Evolutionary conservation across 1,284 basidiomycete species (phyloP), one percentile per base, ranked within the genome.

Genomic region (Xanthoconium separans): DNA sequence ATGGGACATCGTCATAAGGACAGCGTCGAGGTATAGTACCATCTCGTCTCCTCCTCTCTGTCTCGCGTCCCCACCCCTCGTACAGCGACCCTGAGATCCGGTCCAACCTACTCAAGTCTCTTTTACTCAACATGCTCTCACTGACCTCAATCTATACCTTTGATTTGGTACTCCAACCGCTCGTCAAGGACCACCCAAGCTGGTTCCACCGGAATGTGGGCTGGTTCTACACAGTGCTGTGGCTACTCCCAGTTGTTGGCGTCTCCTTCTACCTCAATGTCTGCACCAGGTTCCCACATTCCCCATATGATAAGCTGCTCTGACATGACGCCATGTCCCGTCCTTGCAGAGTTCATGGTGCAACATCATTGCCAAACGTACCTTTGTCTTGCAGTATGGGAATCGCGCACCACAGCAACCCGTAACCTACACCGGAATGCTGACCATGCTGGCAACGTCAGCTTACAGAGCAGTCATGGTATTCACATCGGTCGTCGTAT

Each of bases 381-480:
- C 82, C 8, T 91, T 84, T 65, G 70, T 77, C 6, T 73, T 91
- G 10, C 83, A 83, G 58, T 81, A 89, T 59, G 89, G 88, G 15
- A 76, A 76, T 31, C 80, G 79, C 50, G 75, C 80, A 15, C 72
- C 70, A 39, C 75, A 73, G 47, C 80, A 74, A 58, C 71, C 80
- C 16, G 69, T 76, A 34, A 83, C 84, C 1, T 91, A 91, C 65
- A 81, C 77, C 8, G 87, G 87, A 12, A 77, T 91, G 70, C 74
- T 92, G 52, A 87, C 80, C 30, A 79, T 83, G 47, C 77, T 91
- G 43, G 87, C 89, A 9, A 85, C 85, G 10, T 89, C 87, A 9
- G 87, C 87, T 6, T 93, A 93, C 62, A 81, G 90, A 16, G 78
- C 78, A 2, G 82, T 92, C 56, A 91, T 93, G 85, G 81, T 91